Evolutionary conservation across 768 basidiomycete genomes (phyloP), one percentile per base, ranked within the genome.

Genomic region (Pulveroboletus sp.): DNA sequence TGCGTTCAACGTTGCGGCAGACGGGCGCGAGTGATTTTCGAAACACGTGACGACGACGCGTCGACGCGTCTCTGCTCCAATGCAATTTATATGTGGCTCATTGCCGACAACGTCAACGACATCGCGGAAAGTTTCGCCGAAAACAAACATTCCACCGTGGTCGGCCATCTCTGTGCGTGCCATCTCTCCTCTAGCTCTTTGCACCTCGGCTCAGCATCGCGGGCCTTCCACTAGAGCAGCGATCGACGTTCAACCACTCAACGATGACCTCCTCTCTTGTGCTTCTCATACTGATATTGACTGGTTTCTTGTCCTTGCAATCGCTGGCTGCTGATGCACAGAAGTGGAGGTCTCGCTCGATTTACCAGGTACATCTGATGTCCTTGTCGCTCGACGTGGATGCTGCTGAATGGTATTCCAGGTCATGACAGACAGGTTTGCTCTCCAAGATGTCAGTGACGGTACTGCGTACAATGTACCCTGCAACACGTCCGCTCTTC

Each of bases 381-480:
- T 18, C 17, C 1, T 30, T 10, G 14, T 31, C 7, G 8, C 4
- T 43, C 14, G 37, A 13, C 1, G 17, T 13, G 30, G 45, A 31
- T 30, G 17, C 48, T 56, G 21, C 48, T 56, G 21, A 17, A 36
- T 11, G 6, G 26, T 15, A 18, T 37, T 14, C 17, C 47, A 77
- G 74, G 44, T 82, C 30, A 66, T 83, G 33, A 81, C 80, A 1
- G 82, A 83, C 56, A 69, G 82, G n/a, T 83, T 82, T 56, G 80
- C 82, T 13, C 76, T 78, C 6, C 72, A 74, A 33, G 69, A 65
- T 33, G 62, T 72, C 0, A 57, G 65, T 27, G 31, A 61, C 39
- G 56, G 45, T 6, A 55, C 60, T 1, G 62, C 60, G 2, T 63
- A 67, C 54, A 66, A 64, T 40, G 54, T 71, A 36, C 49, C 68